Conservation (phyloP, 345 rosid genomes). For the Acer yangbiense region DNA sequence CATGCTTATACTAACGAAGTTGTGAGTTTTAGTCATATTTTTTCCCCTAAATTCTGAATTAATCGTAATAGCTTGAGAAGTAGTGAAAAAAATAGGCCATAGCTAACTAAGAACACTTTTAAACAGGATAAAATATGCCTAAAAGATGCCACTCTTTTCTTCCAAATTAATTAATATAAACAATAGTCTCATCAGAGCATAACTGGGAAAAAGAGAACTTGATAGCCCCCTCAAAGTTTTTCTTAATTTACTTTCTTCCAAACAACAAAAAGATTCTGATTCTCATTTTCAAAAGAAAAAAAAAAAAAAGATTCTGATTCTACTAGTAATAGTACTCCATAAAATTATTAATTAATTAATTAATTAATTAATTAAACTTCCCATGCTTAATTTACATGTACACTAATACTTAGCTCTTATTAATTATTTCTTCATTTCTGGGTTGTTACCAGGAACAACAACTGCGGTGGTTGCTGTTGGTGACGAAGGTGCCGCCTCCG, state of each 20-base stretch:
- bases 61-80: no score
- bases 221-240: neutral
- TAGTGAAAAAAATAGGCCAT: no score
- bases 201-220: conserved; percentile 14
- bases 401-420: neutral
- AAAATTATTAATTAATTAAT: neutral
- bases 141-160: conserved; percentile 9
- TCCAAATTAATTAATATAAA: neutral
- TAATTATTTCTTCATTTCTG: conserved; percentile 19
- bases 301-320: conserved; percentile 19
- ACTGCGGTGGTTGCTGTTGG: conserved; percentile 21
- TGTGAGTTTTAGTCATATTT: no score
- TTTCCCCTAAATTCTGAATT: no score
- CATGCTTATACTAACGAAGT: no score
- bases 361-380: no score
- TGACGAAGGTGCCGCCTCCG: conserved; percentile 14
- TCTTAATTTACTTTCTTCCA: neutral
- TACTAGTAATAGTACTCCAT: neutral
- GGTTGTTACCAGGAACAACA: conserved; percentile 12
- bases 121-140: neutral
- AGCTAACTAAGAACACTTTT: no score
- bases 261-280: conserved; percentile 22
- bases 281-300: neutral
- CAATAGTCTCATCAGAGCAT: neutral
- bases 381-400: conserved; percentile 19